Evolutionary conservation across 805 yeast genomes (phyloP).

Genomic region (Vanderwaltozyma tropicalis): DNA sequence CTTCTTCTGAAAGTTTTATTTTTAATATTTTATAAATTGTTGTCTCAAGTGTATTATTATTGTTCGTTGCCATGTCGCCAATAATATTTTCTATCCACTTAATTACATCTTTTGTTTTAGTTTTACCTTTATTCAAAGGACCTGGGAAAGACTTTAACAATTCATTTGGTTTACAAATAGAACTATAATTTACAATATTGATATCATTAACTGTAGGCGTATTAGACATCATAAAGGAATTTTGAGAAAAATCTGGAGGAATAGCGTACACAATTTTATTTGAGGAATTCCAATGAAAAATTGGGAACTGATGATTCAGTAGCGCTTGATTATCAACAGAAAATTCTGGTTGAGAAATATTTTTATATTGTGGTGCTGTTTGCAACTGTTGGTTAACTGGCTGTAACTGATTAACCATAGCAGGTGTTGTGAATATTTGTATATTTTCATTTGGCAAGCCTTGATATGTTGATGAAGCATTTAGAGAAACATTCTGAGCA

Average conservation of each 20-base stretch:
- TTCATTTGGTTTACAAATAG: conserved; percentile 26
- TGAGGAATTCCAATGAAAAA: conserved; percentile 56
- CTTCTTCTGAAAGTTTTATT: conserved; percentile 16
- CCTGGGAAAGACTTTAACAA: conserved; percentile 30
- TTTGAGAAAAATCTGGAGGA: conserved; percentile 25
- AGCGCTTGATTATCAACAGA: conserved; percentile 43
- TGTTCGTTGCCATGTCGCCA: conserved; percentile 12
- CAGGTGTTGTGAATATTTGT: background rate
- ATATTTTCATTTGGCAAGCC: background rate
- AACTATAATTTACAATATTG: conserved; percentile 28
- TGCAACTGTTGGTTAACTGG: too few species aligned
- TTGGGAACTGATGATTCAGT: conserved; percentile 57
- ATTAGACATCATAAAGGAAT: conserved; percentile 9
- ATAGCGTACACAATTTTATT: conserved; percentile 36
- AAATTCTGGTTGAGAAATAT: conserved; percentile 6
- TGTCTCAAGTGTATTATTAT: conserved; percentile 10
- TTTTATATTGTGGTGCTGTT: too few species aligned
- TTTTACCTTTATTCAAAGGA: conserved; percentile 46
- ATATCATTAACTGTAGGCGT: conserved; percentile 18
- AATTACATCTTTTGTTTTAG: conserved; percentile 56
- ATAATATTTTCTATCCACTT: conserved; percentile 48
- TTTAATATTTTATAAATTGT: conserved; percentile 19
- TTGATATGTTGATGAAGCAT: background rate
- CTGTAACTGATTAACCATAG: background rate
- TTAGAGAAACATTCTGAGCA: conserved; percentile 24